Percentiles rank a stretch among this genome's conserved stretches.
Conservation (phyloP, 2,329 filamentous ascomycete species). For the Nothophoma quercina region DNA sequence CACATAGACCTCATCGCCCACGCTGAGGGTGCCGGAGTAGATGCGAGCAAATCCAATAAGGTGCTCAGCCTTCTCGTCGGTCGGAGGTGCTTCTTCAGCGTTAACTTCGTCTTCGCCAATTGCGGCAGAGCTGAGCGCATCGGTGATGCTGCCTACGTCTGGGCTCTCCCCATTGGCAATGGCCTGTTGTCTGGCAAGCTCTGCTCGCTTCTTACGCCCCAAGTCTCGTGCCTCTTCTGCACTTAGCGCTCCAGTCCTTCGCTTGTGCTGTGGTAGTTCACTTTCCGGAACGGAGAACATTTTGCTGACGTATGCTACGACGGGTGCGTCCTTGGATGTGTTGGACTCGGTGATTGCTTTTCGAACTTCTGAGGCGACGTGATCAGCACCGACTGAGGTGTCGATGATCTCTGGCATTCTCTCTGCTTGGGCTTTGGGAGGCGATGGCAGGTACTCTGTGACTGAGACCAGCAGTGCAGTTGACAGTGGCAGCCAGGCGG, state of each 20-base stretch:
- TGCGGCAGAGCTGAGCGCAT: constrained; percentile 67
- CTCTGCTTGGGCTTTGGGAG: constrained; percentile 77
- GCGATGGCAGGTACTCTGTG: constrained; percentile 89
- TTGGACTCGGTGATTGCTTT: constrained; percentile 87
- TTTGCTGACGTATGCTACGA: constrained; percentile 96
- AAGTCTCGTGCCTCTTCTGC: constrained; percentile 90
- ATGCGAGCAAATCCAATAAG: constrained; percentile 93
- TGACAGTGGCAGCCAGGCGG: constrained; percentile 89
- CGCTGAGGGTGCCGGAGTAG: constrained; percentile 87
- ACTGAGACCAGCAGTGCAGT: constrained; percentile 93
- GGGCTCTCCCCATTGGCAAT: constrained; percentile 53
- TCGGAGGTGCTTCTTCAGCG: constrained; percentile 52
- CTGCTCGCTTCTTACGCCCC: constrained; percentile 85
- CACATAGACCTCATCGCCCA: constrained; percentile 91
- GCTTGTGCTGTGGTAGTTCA: constrained; percentile 86
- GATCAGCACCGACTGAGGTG: constrained; percentile 76
- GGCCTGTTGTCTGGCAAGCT: constrained; percentile 81
- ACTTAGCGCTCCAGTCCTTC: constrained; percentile 71
- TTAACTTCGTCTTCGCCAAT: constrained; percentile 55
- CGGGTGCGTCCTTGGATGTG: constrained; percentile 72
- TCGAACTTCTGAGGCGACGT: constrained; percentile 73
- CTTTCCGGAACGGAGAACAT: constrained; percentile 96
- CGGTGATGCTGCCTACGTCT: constrained; percentile 62
- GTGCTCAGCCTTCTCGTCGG: constrained; percentile 78
- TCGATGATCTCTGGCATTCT: constrained; percentile 82